Evolutionary conservation across 1,284 basidiomycete genomes (phyloP), one percentile per base, ranked within the genome.

Genomic region (Ustilago sp.): DNA sequence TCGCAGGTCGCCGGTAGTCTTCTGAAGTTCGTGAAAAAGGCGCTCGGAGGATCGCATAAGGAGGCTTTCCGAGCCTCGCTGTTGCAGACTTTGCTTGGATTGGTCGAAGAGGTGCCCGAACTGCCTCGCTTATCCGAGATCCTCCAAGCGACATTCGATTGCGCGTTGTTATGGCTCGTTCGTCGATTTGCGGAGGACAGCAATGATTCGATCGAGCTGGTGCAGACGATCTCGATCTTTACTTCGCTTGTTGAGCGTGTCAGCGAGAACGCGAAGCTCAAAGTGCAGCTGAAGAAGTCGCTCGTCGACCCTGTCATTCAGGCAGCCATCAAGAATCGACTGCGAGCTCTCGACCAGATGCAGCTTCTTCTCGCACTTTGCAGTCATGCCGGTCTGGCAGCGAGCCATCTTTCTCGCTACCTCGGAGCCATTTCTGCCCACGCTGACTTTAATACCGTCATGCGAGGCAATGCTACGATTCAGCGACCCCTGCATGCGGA

Each of bases 251-350:
- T 81, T 1, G 47, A 74, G 19, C 45, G 59, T 34, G 12, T 53
- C 38, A 34, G 31, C n/a, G 45, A 19, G 19, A 50, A 56, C 38
- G 8, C 48, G 0, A 11, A 41, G 2, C n/a, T 67, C 6, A 15
- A 48, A 5, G 23, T 79, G n/a, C 68, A 70, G 50, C 86, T 91
- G 41, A 92, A 91, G 72, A 77, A 88, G 1, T 89, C 92, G 74
- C 86, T 92, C 8, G 91, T 90, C 0, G 95, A 98, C 69, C 91
- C 93, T 0, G 87, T 94, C 31, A 82, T 96, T 39, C 89, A 89
- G 7, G 90, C 90, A 0, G 88, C 90, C 2, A 87, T 93, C 41
- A 91, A 91, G 77, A 88, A 90, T 69, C 88, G 90, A 15, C 86
- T 94, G 12, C 81, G 86, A 0, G 88, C 89, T 52, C 47, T 78